These are phyloP conservation scores for Exophiala aquamarina DNA, from an alignment of 2,329 filamentous ascomycete species.

Conservation along the genomic window DNA sequence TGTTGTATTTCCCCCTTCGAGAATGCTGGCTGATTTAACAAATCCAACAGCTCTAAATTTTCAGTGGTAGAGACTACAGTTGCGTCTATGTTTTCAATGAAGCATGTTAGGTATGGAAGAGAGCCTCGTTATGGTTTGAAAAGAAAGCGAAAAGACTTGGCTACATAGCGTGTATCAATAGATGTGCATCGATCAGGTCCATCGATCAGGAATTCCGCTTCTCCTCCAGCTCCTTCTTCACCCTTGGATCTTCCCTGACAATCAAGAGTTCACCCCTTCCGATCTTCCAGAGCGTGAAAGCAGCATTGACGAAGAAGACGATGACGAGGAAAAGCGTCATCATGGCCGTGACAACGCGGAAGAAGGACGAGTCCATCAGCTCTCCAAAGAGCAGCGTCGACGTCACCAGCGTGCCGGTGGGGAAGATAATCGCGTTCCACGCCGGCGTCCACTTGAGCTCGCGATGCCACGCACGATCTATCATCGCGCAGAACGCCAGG, in stretches of 20 bases:
- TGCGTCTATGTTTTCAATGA: too few relatives aligned
- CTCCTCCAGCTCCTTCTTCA: background rate
- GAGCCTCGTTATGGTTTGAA: too few relatives aligned
- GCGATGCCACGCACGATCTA: slow-evolving; percentile 11
- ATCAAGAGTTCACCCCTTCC: slow-evolving; percentile 32
- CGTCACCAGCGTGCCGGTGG: slow-evolving; percentile 21
- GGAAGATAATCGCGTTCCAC: slow-evolving; percentile 27
- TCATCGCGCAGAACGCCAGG: slow-evolving; percentile 34
- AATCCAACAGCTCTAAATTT: too few relatives aligned
- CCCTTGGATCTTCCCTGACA: slow-evolving; percentile 18
- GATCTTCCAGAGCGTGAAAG: slow-evolving; percentile 35
- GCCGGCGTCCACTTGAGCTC: slow-evolving; percentile 20
- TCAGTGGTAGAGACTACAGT: too few relatives aligned
- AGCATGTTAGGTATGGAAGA: too few relatives aligned
- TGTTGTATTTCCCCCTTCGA: too few relatives aligned
- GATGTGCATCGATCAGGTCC: too few relatives aligned
- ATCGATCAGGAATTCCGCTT: too few relatives aligned
- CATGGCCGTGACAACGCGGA: slow-evolving; percentile 39
- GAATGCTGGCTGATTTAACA: too few relatives aligned
- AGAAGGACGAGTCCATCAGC: slow-evolving; percentile 40
- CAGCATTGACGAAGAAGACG: slow-evolving; percentile 33
- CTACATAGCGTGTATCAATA: too few relatives aligned
- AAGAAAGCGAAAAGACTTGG: too few relatives aligned
- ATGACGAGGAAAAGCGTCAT: slow-evolving; percentile 37
- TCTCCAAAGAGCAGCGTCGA: slow-evolving; percentile 36